phyloP scores from a whole-genome alignment of 2,329 filamentous ascomycete species.

The Lachnellula subtilissima region DNA sequence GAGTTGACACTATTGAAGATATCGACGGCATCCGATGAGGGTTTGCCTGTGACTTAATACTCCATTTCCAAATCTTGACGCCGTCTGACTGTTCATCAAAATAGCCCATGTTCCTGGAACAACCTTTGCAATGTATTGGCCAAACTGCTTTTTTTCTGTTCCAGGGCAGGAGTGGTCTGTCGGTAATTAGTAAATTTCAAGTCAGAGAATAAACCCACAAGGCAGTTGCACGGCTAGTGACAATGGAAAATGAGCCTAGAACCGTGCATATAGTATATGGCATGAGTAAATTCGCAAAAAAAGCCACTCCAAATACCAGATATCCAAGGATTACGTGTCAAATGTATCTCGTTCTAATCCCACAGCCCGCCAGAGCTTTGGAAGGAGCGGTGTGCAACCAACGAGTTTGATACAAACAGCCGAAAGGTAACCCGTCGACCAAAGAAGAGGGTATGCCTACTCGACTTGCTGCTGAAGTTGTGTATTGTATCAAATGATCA shows the following conservation, averaged over 20 bases:
- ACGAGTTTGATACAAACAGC: conserved; percentile 34
- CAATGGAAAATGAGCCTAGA: too few species aligned
- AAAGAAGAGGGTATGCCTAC: conserved; percentile 35
- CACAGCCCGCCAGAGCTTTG: conserved; percentile 43
- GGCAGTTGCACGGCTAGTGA: too few species aligned
- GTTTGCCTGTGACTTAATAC: conserved; percentile 3
- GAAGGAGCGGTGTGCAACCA: conserved; percentile 43
- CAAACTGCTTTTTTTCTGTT: conserved; percentile 2
- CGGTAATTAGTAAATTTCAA: conserved; percentile 18
- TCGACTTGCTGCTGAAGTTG: conserved; percentile 24
- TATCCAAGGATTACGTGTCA: not conserved
- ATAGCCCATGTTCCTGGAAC: conserved; percentile 21
- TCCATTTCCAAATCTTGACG: conserved; percentile 28
- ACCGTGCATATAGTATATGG: too few species aligned
- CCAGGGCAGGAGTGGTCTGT: not conserved
- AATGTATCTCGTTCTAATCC: conserved; percentile 50
- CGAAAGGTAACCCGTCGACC: conserved; percentile 38
- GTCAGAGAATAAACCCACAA: not conserved
- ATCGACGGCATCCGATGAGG: conserved; percentile 5
- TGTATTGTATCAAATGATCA: conserved; percentile 33
- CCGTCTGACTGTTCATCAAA: conserved; percentile 23
- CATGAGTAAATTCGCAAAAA: not conserved
- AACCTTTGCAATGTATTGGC: conserved; percentile 16
- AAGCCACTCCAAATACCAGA: not conserved
- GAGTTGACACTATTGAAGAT: conserved; percentile 16